These are phyloP conservation scores for Magnaporthiopsis rhizophila DNA, from an alignment of 2,329 filamentous ascomycete genomes.

Conservation along the genomic window DNA sequence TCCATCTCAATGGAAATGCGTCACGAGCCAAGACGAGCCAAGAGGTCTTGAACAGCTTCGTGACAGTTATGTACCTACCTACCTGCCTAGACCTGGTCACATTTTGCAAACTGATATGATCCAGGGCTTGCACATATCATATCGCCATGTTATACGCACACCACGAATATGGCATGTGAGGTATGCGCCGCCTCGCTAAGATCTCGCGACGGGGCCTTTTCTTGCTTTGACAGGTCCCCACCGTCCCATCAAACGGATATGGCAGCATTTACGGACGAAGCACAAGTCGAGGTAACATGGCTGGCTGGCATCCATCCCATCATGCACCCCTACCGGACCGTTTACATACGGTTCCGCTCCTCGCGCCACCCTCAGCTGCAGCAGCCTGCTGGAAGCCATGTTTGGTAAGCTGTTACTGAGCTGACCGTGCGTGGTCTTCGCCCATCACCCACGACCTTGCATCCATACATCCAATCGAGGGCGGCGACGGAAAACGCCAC, in stretches of 20 bases:
- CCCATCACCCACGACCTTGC: no score
- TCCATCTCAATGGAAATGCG: neutral
- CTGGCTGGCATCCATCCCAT: neutral
- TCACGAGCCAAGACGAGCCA: neutral
- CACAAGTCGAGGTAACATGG: neutral
- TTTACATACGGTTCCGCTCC: neutral
- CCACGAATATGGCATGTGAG: neutral
- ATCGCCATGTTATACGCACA: neutral
- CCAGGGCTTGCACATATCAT: neutral
- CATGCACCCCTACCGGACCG: neutral
- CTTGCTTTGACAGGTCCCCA: neutral
- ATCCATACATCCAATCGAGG: no score
- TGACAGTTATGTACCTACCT: neutral
- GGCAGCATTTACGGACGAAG: neutral
- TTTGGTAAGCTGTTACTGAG: slow-evolving; percentile 6
- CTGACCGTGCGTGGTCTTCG: neutral
- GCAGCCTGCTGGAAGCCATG: neutral
- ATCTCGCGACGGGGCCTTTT: neutral
- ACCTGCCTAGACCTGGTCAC: no score
- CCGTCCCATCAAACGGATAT: neutral
- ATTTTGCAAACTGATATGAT: neutral
- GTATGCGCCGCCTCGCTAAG: neutral
- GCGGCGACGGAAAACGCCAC: no score
- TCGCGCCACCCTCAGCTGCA: neutral
- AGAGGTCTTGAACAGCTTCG: neutral